These are phyloP conservation scores for Cichorium intybus DNA, from an alignment of 140 eudicot species.

Conservation along the genomic window DNA sequence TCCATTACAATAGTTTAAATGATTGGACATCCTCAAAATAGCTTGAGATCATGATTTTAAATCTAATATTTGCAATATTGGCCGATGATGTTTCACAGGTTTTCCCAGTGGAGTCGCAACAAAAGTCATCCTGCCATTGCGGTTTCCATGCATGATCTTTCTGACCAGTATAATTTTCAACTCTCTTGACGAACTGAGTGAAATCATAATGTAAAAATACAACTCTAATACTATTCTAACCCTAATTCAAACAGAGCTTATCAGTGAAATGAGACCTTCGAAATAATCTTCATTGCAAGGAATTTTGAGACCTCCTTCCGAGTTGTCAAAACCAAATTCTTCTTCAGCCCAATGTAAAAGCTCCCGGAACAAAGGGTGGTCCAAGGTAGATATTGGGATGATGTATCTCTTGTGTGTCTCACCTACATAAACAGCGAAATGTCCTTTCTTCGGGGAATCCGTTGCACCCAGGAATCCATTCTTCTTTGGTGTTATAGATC, in stretches of 20 bases:
- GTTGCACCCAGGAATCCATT: constrained; percentile 22
- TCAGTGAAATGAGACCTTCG: constrained; percentile 35
- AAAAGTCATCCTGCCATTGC: constrained; percentile 22
- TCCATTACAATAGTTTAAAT: constrained; percentile 15
- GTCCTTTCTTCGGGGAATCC: constrained; percentile 42
- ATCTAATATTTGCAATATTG: neutral
- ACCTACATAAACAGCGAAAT: constrained; percentile 42
- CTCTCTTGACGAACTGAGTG: constrained; percentile 10
- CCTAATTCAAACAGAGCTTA: constrained; percentile 29
- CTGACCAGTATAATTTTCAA: neutral
- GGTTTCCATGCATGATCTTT: constrained; percentile 14
- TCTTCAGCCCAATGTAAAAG: constrained; percentile 45
- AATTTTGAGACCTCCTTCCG: constrained; percentile 42
- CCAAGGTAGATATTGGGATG: constrained; percentile 42
- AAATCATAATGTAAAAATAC: constrained; percentile 11
- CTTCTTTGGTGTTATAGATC: constrained; percentile 37
- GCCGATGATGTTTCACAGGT: constrained; percentile 13
- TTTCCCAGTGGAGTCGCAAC: neutral
- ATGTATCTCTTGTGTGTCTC: constrained; percentile 30
- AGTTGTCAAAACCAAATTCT: constrained; percentile 43
- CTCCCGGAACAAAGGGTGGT: constrained; percentile 44
- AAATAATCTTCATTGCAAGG: constrained; percentile 46
- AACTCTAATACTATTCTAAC: constrained; percentile 15
- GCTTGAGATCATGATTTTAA: constrained; percentile 5
- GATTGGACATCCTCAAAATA: constrained; percentile 4